Percentiles rank a stretch among this genome's conserved stretches.
These are phyloP conservation scores for Fomitopsis palustris DNA, from an alignment of 1,284 basidiomycete species.

Conservation along the genomic window DNA sequence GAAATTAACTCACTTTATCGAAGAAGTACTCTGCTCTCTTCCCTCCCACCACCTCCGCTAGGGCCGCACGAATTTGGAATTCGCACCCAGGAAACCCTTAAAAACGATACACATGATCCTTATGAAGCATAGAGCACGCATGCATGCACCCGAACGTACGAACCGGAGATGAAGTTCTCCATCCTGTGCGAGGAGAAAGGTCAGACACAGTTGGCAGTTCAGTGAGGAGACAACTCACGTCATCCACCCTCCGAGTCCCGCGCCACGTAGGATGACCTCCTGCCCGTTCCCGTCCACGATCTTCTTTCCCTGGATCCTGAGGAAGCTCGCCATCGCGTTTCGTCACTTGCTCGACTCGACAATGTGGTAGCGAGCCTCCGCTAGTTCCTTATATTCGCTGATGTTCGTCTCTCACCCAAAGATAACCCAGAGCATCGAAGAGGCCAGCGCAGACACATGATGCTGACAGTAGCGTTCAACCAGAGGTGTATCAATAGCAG, in stretches of 20 bases:
- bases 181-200: conserved; percentile 39
- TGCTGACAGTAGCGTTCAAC: background rate
- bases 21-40: conserved; percentile 77
- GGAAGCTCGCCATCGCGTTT: conserved; percentile 30
- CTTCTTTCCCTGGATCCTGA: conserved; percentile 54
- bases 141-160: background rate
- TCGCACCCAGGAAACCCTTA: conserved; percentile 59
- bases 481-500: background rate
- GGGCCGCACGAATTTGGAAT: conserved; percentile 63
- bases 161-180: conserved; percentile 62
- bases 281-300: conserved; percentile 53
- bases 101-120: background rate
- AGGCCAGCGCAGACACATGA: background rate
- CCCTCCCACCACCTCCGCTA: conserved; percentile 63
- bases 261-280: conserved; percentile 60
- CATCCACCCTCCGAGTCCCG: conserved; percentile 72
- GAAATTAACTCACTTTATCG: conserved; percentile 64
- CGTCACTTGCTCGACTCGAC: background rate
- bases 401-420: background rate
- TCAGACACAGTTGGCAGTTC: background rate
- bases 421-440: background rate
- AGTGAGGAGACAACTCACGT: conserved; percentile 40
- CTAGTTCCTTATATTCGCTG: background rate
- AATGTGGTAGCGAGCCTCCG: background rate
- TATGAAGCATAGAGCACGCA: background rate